phyloP scores from a whole-genome alignment of 305 asterid genomes.

The Fraxinus angustifolia region DNA sequence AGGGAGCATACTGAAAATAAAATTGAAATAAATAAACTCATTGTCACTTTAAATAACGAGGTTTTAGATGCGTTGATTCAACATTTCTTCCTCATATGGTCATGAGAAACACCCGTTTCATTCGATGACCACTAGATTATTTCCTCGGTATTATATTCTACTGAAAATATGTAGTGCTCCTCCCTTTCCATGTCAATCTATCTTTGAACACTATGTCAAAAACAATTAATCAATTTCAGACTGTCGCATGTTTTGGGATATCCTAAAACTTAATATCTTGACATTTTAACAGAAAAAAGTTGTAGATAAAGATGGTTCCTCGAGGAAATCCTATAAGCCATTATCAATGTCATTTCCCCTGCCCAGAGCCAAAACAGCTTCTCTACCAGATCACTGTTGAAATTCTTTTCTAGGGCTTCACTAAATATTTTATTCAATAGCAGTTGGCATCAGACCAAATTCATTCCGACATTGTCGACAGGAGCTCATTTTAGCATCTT shows the following conservation, averaged over 20 bases:
- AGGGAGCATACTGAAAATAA: neutral
- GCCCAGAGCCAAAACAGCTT: neutral
- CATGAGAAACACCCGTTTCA: neutral
- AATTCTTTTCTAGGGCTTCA: neutral
- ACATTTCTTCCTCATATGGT: neutral
- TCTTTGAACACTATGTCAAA: neutral
- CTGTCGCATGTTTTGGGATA: neutral
- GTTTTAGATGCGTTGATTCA: neutral
- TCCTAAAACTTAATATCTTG: neutral
- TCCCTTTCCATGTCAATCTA: neutral
- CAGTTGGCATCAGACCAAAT: neutral
- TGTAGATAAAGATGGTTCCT: neutral
- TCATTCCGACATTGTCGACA: neutral
- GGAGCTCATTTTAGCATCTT: neutral
- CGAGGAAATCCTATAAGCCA: neutral
- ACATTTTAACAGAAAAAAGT: neutral
- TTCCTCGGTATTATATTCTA: neutral
- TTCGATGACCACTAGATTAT: neutral
- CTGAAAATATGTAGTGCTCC: neutral
- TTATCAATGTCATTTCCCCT: neutral
- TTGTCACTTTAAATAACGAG: neutral
- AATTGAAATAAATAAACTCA: neutral
- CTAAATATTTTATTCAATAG: neutral
- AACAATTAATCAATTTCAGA: neutral
- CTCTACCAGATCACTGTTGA: neutral